Evolutionary conservation across 108 stramenopile species (phyloP).

Genomic region (Nitzschia sp.): DNA sequence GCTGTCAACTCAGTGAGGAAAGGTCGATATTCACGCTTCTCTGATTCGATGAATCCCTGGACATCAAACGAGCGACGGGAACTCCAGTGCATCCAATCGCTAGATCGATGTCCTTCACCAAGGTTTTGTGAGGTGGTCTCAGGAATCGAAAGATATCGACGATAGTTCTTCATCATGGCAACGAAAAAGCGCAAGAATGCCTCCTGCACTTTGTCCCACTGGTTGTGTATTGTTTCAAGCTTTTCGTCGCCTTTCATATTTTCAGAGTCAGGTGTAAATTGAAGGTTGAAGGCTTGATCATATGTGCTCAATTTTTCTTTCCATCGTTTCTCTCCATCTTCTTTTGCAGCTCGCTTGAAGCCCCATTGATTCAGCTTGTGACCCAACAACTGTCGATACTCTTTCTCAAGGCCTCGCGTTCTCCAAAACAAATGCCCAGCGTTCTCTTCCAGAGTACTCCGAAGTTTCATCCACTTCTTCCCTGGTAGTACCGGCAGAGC

Average conservation of each 20-base stretch:
- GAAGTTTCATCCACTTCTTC: slow-evolving; percentile 74
- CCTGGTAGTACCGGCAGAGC: slow-evolving; percentile 64
- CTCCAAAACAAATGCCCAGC: slow-evolving; percentile 83
- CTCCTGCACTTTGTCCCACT: slow-evolving; percentile 89
- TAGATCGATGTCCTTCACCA: background rate
- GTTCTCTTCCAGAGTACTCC: slow-evolving; percentile 54
- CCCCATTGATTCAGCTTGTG: slow-evolving; percentile 6
- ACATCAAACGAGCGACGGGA: slow-evolving; percentile 42
- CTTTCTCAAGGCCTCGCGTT: slow-evolving; percentile 62
- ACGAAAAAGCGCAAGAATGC: slow-evolving; percentile 87
- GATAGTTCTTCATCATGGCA: slow-evolving; percentile 79
- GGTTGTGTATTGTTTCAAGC: slow-evolving; percentile 47
- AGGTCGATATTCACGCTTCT: slow-evolving; percentile 61
- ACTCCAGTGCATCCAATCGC: slow-evolving; percentile 37
- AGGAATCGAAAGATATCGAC: slow-evolving; percentile 59
- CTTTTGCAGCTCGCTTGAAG: slow-evolving; percentile 17
- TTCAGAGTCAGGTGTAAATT: slow-evolving; percentile 64
- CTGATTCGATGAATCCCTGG: slow-evolving; percentile 60
- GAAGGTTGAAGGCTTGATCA: slow-evolving; percentile 82
- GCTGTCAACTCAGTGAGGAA: slow-evolving; percentile 67
- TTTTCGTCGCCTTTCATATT: slow-evolving; percentile 30
- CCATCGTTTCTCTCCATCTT: slow-evolving; percentile 58
- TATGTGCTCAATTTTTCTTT: slow-evolving; percentile 62
- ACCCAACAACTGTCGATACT: slow-evolving; percentile 24
- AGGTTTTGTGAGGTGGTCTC: slow-evolving; percentile 1